phyloP scores from a whole-genome alignment of 345 rosid genomes.

The Sisymbrium irio region DNA sequence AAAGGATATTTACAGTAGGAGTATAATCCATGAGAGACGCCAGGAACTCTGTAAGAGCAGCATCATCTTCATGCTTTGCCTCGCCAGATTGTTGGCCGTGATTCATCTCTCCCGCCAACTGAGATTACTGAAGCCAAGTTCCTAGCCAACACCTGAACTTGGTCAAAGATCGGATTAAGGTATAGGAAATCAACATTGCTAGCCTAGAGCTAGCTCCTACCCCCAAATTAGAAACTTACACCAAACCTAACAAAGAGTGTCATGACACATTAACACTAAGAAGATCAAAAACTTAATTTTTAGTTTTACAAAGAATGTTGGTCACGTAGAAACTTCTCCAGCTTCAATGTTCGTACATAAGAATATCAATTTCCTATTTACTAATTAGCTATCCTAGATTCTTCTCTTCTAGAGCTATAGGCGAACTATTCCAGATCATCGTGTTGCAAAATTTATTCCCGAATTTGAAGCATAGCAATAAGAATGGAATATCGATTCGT shows the following conservation, averaged over 20 bases:
- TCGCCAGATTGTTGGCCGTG: constrained; percentile 53
- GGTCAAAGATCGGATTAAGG: neutral
- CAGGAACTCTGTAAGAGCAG: constrained; percentile 75
- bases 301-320: neutral
- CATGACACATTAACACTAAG: neutral
- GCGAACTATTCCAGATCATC: neutral
- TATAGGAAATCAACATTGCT: neutral
- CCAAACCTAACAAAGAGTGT: neutral
- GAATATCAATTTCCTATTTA: neutral
- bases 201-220: neutral
- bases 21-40: constrained; percentile 86
- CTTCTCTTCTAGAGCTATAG: neutral
- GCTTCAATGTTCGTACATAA: neutral
- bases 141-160: neutral
- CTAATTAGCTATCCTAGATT: neutral
- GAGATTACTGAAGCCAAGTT: neutral
- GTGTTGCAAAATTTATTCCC: neutral
- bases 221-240: neutral
- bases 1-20: constrained; percentile 51
- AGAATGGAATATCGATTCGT: neutral
- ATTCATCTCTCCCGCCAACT: constrained; percentile 43
- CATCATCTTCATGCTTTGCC: constrained; percentile 78
- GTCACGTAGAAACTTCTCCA: too few species aligned
- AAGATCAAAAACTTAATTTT: neutral
- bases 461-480: neutral